A percentile compares a stretch with the other conserved stretches of the same genome.
Conservation (phyloP, 805 yeast genomes). For the Metschnikowia similis region DNA sequence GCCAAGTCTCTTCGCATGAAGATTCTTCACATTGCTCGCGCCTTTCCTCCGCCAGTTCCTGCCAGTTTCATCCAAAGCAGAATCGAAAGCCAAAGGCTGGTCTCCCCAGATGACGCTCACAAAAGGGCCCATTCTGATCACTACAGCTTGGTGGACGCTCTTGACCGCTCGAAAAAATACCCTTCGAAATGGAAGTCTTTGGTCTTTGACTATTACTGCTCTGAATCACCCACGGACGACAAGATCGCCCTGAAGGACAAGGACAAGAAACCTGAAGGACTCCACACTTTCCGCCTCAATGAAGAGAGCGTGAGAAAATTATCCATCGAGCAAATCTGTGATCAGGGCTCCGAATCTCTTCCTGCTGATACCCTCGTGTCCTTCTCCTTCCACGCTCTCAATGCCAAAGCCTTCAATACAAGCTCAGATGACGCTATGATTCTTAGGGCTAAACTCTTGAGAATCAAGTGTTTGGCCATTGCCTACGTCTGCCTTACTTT, state of each 20-base stretch:
- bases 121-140: slow-evolving; percentile 30
- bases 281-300: slow-evolving; percentile 48
- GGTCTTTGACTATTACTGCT: slow-evolving; percentile 47
- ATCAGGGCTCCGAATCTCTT: slow-evolving; percentile 50
- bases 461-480: slow-evolving; percentile 62
- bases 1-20: slow-evolving; percentile 42
- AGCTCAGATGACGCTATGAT: slow-evolving; percentile 49
- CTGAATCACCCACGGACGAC: background rate
- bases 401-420: slow-evolving; percentile 69
- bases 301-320: slow-evolving; percentile 54
- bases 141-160: slow-evolving; percentile 44
- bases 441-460: slow-evolving; percentile 55
- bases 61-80: slow-evolving; percentile 32
- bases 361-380: slow-evolving; percentile 65
- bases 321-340: slow-evolving; percentile 59
- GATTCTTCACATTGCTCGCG: slow-evolving; percentile 50
- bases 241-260: slow-evolving; percentile 7
- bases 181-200: slow-evolving; percentile 57
- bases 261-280: slow-evolving; percentile 35
- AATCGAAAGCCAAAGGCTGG: slow-evolving; percentile 8
- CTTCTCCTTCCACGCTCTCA: slow-evolving; percentile 55
- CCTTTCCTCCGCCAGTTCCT: slow-evolving; percentile 48
- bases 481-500: slow-evolving; percentile 59
- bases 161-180: slow-evolving; percentile 36
- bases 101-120: background rate